These are phyloP conservation scores for Gaeumannomyces sp. DNA, from an alignment of 2,329 filamentous ascomycete genomes.

Conservation along the genomic window DNA sequence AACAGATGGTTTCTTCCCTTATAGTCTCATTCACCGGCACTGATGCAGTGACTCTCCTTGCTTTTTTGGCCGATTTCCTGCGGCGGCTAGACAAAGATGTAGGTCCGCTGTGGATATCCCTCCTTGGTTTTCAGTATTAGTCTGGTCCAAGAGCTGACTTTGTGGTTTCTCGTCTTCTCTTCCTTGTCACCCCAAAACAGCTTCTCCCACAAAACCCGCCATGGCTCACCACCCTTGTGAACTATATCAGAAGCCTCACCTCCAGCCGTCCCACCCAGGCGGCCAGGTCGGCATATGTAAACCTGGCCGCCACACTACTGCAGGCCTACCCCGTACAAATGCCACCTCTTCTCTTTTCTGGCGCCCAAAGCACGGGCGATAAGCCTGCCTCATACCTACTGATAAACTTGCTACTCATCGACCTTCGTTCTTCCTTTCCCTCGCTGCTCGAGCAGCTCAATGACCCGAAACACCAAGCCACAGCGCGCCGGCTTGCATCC, in stretches of 20 bases:
- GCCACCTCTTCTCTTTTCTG: constrained; percentile 46
- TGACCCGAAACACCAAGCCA: constrained; percentile 42
- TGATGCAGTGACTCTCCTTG: constrained; percentile 53
- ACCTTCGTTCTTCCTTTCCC: constrained; percentile 58
- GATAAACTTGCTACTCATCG: constrained; percentile 58
- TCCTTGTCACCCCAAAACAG: constrained; percentile 25
- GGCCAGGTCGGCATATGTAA: constrained; percentile 53
- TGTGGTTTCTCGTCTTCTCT: not conserved
- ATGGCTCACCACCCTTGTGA: constrained; percentile 45
- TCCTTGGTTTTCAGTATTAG: not conserved
- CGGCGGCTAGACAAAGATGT: constrained; percentile 33
- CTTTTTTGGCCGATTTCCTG: constrained; percentile 49
- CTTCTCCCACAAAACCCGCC: constrained; percentile 40
- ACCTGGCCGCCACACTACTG: constrained; percentile 51
- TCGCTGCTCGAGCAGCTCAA: constrained; percentile 53
- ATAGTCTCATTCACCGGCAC: constrained; percentile 50
- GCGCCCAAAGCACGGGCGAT: constrained; percentile 28
- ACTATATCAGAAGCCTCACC: constrained; percentile 47
- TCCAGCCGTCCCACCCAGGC: constrained; percentile 47
- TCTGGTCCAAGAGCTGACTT: not conserved
- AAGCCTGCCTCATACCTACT: constrained; percentile 58
- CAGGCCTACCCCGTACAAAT: constrained; percentile 44
- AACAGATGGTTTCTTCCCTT: constrained; percentile 40
- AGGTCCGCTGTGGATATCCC: not conserved
- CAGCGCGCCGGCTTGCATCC: constrained; percentile 49